These are phyloP conservation scores for Kodamaea ohmeri DNA, from an alignment of 1,139 yeast species.

Conservation along the genomic window DNA sequence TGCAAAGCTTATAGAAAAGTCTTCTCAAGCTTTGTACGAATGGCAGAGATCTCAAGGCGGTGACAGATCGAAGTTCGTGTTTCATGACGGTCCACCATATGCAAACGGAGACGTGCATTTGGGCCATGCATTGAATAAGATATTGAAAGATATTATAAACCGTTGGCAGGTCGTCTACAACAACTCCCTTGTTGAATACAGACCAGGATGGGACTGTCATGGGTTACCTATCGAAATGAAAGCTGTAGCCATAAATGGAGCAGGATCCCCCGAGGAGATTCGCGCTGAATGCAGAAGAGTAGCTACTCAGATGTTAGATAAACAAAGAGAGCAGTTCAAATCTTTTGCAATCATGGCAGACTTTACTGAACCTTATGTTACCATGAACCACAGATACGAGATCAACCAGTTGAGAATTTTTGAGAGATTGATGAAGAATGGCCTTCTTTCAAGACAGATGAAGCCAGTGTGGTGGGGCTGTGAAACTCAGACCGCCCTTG, in stretches of 20 bases:
- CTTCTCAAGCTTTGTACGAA: slow-evolving; percentile 32
- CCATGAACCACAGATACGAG: slow-evolving; percentile 71
- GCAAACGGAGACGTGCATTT: slow-evolving; percentile 93
- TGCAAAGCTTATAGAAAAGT: slow-evolving; percentile 23
- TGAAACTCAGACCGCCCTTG: slow-evolving; percentile 89
- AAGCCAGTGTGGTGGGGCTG: slow-evolving; percentile 99
- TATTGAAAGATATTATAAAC: slow-evolving; percentile 79
- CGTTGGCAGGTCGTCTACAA: slow-evolving; percentile 60
- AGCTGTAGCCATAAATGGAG: slow-evolving; percentile 38
- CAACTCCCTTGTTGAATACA: slow-evolving; percentile 63
- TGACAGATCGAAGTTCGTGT: slow-evolving; percentile 43
- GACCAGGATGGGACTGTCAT: slow-evolving; percentile 99
- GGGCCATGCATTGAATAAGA: slow-evolving; percentile 91
- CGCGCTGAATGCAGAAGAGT: slow-evolving; percentile 64
- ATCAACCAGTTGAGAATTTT: slow-evolving; percentile 71
- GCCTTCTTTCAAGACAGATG: slow-evolving; percentile 74
- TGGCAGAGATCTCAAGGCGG: slow-evolving; percentile 29
- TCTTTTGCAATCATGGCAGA: slow-evolving; percentile 81
- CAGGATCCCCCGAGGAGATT: slow-evolving; percentile 43
- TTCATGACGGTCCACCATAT: slow-evolving; percentile 98
- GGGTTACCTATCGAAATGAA: slow-evolving; percentile 94
- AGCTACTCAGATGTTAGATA: slow-evolving; percentile 62
- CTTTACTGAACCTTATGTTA: slow-evolving; percentile 68
- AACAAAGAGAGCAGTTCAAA: slow-evolving; percentile 63
- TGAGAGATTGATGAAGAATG: slow-evolving; percentile 58